phyloP scores from a whole-genome alignment of 306 rosid species.

The Quercus alba region DNA sequence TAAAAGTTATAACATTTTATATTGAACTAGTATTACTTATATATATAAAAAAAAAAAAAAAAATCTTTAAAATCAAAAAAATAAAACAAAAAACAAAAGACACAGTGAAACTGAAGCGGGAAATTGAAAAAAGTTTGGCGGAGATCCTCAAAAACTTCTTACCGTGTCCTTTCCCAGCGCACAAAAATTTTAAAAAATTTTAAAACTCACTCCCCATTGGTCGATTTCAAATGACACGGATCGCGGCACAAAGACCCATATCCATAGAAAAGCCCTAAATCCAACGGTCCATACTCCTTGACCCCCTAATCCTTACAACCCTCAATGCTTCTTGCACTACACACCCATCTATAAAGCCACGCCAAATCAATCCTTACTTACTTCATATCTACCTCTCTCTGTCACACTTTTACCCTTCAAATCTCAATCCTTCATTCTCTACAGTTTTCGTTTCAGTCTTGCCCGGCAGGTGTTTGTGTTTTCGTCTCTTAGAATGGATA shows the following conservation, averaged over 20 bases:
- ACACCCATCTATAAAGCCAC: not conserved
- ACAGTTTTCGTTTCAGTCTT: too few relatives aligned
- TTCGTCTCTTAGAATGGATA: constrained; percentile 24
- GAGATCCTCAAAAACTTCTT: too few relatives aligned
- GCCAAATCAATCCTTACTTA: not conserved
- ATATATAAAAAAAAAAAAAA: too few relatives aligned
- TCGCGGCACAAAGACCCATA: not conserved
- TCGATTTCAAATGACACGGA: constrained; percentile 32
- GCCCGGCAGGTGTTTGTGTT: too few relatives aligned
- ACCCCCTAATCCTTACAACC: not conserved
- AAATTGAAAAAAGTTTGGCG: not conserved
- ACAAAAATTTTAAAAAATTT: not conserved
- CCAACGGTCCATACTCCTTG: constrained; percentile 24
- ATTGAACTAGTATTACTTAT: too few relatives aligned
- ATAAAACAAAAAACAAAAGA: too few relatives aligned
- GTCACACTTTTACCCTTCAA: not conserved
- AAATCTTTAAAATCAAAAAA: too few relatives aligned
- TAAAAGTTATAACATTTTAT: too few relatives aligned
- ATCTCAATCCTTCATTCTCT: too few relatives aligned
- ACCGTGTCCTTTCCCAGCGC: too few relatives aligned
- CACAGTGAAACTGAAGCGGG: not conserved
- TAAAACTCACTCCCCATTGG: constrained; percentile 31
- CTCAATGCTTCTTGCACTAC: not conserved
- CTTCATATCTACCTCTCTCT: not conserved
- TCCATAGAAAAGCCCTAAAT: constrained; percentile 40